Evolutionary conservation across 768 basidiomycete genomes (phyloP).

Genomic region (Tulasnella sp.): DNA sequence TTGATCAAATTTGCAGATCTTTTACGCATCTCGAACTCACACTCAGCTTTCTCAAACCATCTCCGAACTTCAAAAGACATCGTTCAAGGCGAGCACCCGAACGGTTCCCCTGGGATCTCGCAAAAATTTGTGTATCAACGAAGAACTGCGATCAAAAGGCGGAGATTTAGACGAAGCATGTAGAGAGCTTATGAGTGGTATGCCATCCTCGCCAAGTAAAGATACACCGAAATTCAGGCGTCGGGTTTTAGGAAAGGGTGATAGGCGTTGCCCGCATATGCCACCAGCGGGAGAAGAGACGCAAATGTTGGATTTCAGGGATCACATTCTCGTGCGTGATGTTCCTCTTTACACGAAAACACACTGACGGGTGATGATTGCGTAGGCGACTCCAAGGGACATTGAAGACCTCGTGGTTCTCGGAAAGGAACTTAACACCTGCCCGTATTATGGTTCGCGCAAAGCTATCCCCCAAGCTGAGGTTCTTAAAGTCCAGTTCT

Average conservation of each 20-base stretch:
- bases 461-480: constrained; percentile 87
- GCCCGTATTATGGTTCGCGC: constrained; percentile 91
- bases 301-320: constrained; percentile 75
- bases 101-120: constrained; percentile 86
- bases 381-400: constrained; percentile 81
- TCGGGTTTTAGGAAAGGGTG: constrained; percentile 51
- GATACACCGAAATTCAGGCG: background rate
- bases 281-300: constrained; percentile 66
- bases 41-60: constrained; percentile 90
- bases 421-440: constrained; percentile 66
- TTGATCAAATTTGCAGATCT: constrained; percentile 51
- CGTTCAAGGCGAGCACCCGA: constrained; percentile 43
- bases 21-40: constrained; percentile 92
- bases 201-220: constrained; percentile 27
- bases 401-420: constrained; percentile 84
- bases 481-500: constrained; percentile 44
- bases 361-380: background rate
- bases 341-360: too few relatives aligned
- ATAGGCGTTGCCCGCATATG: constrained; percentile 70
- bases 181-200: constrained; percentile 72
- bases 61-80: constrained; percentile 74
- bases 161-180: constrained; percentile 83
- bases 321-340: constrained; percentile 69
- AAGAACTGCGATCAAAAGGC: constrained; percentile 56
- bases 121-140: constrained; percentile 90